Evolutionary conservation across 2,329 filamentous ascomycete species (phyloP), one percentile per base, ranked within the genome.

Genomic region (Aspergillus pseudoviridinutans): DNA sequence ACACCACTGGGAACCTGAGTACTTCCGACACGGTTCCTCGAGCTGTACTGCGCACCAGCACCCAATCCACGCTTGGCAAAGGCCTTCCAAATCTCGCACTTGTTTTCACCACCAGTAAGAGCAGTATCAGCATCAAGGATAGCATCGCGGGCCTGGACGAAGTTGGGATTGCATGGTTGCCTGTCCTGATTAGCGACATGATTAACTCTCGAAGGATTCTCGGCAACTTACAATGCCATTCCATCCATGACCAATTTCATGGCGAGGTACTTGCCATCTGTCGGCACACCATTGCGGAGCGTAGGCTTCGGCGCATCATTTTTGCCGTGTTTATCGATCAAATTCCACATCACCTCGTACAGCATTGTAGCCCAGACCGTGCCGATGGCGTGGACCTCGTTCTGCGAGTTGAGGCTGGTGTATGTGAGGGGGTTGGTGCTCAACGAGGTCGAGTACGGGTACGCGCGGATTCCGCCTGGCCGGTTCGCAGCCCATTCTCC

Each of bases 211-310:
- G 24, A 10, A 24, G 17, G 2, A 17, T 9, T 6, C 3, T 17
- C 10, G 28, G 5, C 7, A 59, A 59, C 61, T 53, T 46, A 63
- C 61, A 63, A 29, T 1, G 61, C 59, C 61, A 63, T 61, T 2
- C 51, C 61, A 44, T 61, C 57, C 4, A 63, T 32, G 7, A 63
- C 59, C 22, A 63, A 24, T 53, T 63, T 63, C 61, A 63, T 61
- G 8, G 55, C 17, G 5, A 63, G 46, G 28, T 61, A 63, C 49
- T 55, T 60, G 17, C 61, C 61, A 12, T 63, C 61, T 9, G 55
- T 63, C 1, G 55, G 58, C 4, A 57, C 55, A 1, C 47, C 57
- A 8, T 54, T 25, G 3, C 41, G 25, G 3, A 62, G 29, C 3
- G 28, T 47, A 1, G 60, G 60, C 28, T 17, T 53, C 1, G 58